These are phyloP conservation scores for Dimargaris cristalligena DNA, from an alignment of 192 early-diverging fungal species.

Conservation along the genomic window DNA sequence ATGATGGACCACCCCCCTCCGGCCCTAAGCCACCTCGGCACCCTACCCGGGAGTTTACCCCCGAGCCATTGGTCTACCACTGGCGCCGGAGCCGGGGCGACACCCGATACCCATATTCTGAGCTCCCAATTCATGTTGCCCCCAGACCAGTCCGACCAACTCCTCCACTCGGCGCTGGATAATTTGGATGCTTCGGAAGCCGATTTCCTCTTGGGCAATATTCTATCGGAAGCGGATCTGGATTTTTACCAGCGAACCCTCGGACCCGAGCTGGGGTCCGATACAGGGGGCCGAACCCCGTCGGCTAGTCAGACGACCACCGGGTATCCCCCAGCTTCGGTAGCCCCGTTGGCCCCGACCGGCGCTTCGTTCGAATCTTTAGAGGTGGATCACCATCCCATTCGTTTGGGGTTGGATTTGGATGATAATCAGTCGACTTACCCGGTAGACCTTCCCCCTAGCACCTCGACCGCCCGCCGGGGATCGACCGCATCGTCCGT, in stretches of 20 bases:
- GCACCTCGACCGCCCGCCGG: too few relatives aligned
- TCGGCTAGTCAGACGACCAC: neutral
- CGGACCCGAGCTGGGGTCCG: neutral
- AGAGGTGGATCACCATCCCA: too few relatives aligned
- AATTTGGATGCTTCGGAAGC: slow-evolving; percentile 1
- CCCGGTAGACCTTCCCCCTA: too few relatives aligned
- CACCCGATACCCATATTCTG: neutral
- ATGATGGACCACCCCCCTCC: neutral
- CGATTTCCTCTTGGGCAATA: neutral
- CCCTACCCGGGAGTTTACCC: neutral
- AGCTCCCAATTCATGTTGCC: neutral
- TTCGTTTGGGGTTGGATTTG: too few relatives aligned
- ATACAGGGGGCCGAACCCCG: neutral
- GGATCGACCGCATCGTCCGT: too few relatives aligned
- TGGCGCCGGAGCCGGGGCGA: neutral
- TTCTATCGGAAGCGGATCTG: slow-evolving; percentile 3
- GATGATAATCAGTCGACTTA: too few relatives aligned
- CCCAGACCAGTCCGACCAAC: neutral
- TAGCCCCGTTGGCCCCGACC: too few relatives aligned
- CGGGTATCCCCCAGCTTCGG: too few relatives aligned
- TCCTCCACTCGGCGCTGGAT: neutral
- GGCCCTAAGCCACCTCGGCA: neutral
- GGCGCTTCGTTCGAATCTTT: too few relatives aligned
- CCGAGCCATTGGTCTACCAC: too few relatives aligned
- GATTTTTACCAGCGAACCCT: neutral